A percentile compares a stretch with the other conserved stretches of the same genome.
phyloP scores from a whole-genome alignment of 2,329 filamentous ascomycete species.

The Hirsutella minnesotensis region DNA sequence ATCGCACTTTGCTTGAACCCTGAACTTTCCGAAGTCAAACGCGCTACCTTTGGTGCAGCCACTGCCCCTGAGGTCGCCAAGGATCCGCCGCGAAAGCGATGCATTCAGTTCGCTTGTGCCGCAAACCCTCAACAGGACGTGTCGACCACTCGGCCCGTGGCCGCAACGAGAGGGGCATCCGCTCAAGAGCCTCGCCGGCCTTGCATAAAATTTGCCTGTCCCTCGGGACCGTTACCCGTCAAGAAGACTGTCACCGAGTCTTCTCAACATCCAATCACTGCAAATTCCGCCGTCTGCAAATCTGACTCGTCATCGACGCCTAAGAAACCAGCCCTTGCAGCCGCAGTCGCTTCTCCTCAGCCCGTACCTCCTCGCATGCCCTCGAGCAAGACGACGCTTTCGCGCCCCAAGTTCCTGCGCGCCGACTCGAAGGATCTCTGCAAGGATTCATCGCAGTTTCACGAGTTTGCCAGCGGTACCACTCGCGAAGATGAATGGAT shows the following conservation, averaged over 20 bases:
- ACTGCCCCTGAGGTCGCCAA: conserved; percentile 27
- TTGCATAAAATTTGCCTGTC: conserved; percentile 67
- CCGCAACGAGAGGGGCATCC: conserved; percentile 20
- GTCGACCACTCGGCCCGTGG: conserved; percentile 18
- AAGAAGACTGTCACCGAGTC: conserved; percentile 16
- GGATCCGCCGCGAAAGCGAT: conserved; percentile 55
- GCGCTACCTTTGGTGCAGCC: conserved; percentile 12
- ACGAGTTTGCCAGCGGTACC: conserved; percentile 81
- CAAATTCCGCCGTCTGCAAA: conserved; percentile 6
- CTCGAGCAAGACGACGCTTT: conserved; percentile 11
- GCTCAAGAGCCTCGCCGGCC: conserved; percentile 36
- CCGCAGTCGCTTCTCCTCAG: conserved; percentile 12
- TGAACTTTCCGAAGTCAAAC: conserved; percentile 14
- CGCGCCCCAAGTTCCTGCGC: conserved; percentile 34
- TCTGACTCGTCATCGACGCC: conserved; percentile 19
- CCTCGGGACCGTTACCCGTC: conserved; percentile 35
- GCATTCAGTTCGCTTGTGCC: conserved; percentile 85
- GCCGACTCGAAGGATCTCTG: conserved; percentile 37
- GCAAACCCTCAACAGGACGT: conserved; percentile 43
- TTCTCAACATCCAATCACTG: neutral
- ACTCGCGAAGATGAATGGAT: conserved; percentile 88
- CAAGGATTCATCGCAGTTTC: conserved; percentile 55
- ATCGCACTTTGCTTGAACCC: conserved; percentile 30
- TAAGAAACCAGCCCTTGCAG: conserved; percentile 13
- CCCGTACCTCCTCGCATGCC: conserved; percentile 6